Conservation (phyloP, 192 early-diverging fungal species). For the Coemansia sp. region DNA sequence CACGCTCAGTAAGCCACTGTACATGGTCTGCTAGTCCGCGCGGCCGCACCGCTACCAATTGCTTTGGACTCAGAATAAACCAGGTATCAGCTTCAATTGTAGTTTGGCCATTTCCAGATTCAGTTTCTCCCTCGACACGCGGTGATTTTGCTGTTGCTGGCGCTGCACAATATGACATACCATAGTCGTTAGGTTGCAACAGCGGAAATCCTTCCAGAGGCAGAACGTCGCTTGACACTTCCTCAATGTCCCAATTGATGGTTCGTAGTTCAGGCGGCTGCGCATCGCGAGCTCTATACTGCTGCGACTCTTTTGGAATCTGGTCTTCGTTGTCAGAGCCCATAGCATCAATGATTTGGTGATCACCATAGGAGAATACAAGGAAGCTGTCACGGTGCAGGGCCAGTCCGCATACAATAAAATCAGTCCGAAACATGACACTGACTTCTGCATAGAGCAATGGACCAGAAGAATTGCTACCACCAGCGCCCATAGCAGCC, state of each 20-base stretch:
- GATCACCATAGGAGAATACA: slow-evolving; percentile 50
- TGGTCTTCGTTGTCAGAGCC: slow-evolving; percentile 6
- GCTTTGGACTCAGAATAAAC: slow-evolving; percentile 92
- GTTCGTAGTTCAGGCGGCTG: slow-evolving; percentile 88
- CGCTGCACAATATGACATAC: slow-evolving; percentile 64
- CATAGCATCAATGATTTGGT: slow-evolving; percentile 13
- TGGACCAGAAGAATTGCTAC: slow-evolving; percentile 8
- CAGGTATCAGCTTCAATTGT: slow-evolving; percentile 69
- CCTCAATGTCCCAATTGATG: slow-evolving; percentile 76
- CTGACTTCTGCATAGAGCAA: slow-evolving; percentile 57
- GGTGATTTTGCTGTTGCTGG: neutral
- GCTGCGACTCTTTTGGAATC: slow-evolving; percentile 14
- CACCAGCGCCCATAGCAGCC: slow-evolving; percentile 6
- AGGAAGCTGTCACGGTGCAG: slow-evolving; percentile 53
- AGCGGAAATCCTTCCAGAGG: slow-evolving; percentile 80
- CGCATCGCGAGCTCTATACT: slow-evolving; percentile 43
- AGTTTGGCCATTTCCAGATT: neutral
- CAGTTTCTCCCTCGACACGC: neutral
- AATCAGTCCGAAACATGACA: slow-evolving; percentile 56
- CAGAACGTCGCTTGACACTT: slow-evolving; percentile 86
- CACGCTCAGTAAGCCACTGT: slow-evolving; percentile 85
- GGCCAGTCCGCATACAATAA: slow-evolving; percentile 83
- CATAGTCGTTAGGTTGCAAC: slow-evolving; percentile 94
- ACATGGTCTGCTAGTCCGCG: slow-evolving; percentile 92
- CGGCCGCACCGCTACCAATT: slow-evolving; percentile 84